phyloP scores from a whole-genome alignment of 305 asterid species.

The Rubia peregrina region DNA sequence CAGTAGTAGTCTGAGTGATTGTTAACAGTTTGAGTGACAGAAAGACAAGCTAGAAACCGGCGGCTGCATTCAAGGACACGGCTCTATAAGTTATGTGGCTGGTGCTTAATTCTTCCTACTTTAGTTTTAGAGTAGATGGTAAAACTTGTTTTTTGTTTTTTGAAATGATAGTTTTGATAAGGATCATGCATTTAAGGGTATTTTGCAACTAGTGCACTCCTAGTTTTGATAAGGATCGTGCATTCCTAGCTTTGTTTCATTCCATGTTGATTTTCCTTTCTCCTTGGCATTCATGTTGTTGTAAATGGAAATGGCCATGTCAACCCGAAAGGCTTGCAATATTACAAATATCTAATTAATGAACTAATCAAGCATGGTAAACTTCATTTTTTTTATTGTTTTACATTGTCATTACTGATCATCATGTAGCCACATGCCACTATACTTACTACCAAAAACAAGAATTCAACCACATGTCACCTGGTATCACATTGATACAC shows the following conservation, averaged over 20 bases:
- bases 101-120: conserved; percentile 1
- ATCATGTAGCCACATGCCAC: no score
- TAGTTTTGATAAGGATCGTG: conserved; percentile 5
- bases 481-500: conserved; percentile 44
- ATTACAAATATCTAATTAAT: conserved; percentile 50
- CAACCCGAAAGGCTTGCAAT: conserved; percentile 40
- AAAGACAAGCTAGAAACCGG: conserved; percentile 21
- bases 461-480: conserved; percentile 60
- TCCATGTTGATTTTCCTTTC: not conserved
- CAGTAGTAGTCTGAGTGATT: conserved; percentile 24
- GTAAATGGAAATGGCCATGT: conserved; percentile 32
- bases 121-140: not conserved
- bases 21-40: conserved; percentile 26
- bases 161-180: no score
- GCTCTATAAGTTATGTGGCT: conserved; percentile 24
- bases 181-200: no score
- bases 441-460: conserved; percentile 5
- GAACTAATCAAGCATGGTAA: conserved; percentile 45
- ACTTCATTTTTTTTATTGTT: conserved; percentile 4
- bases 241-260: conserved; percentile 27
- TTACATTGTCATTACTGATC: no score
- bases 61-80: conserved; percentile 23
- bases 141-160: not conserved
- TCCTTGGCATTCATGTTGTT: conserved; percentile 7
- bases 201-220: no score